A percentile compares a stretch with the other conserved stretches of the same genome.
Evolutionary conservation across 1,284 basidiomycete species (phyloP).

Genomic region (Puccinia polysora): DNA sequence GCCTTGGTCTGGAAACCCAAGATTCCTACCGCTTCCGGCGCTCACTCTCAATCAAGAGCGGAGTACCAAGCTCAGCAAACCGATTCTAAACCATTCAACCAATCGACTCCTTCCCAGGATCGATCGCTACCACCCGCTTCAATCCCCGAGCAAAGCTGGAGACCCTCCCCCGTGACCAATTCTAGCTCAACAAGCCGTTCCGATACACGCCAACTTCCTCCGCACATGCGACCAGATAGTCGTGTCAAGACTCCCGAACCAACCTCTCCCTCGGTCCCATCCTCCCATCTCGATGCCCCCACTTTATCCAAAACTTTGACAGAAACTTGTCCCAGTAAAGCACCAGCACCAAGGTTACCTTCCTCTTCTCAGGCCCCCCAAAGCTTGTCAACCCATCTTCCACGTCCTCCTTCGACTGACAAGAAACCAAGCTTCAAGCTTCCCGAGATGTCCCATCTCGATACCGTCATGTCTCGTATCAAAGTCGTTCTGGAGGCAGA

Average conservation of each 20-base stretch:
- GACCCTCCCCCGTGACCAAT: not conserved
- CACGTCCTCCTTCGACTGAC: not conserved
- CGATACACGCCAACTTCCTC: constrained; percentile 18
- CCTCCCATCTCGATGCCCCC: not conserved
- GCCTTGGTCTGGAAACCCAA: constrained; percentile 18
- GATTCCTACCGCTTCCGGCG: not conserved
- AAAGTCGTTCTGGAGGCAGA: constrained; percentile 43
- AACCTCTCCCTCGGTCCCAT: not conserved
- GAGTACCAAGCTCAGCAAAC: not conserved
- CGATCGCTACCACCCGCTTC: not conserved
- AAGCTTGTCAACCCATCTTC: not conserved
- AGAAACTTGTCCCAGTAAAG: not conserved
- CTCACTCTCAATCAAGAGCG: constrained; percentile 3
- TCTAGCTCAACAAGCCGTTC: constrained; percentile 10
- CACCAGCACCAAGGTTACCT: not conserved
- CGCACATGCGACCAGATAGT: constrained; percentile 26
- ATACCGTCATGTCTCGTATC: constrained; percentile 44
- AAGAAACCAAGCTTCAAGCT: constrained; percentile 35
- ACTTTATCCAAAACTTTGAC: constrained; percentile 4
- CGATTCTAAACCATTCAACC: not conserved
- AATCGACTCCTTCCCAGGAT: constrained; percentile 14
- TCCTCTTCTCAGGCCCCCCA: constrained; percentile 7
- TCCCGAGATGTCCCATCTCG: constrained; percentile 42
- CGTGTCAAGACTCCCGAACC: not conserved
- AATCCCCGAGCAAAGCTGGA: not conserved